Evolutionary conservation across 768 basidiomycete genomes (phyloP), one percentile per base, ranked within the genome.

Genomic region (Agrocybe praecox): DNA sequence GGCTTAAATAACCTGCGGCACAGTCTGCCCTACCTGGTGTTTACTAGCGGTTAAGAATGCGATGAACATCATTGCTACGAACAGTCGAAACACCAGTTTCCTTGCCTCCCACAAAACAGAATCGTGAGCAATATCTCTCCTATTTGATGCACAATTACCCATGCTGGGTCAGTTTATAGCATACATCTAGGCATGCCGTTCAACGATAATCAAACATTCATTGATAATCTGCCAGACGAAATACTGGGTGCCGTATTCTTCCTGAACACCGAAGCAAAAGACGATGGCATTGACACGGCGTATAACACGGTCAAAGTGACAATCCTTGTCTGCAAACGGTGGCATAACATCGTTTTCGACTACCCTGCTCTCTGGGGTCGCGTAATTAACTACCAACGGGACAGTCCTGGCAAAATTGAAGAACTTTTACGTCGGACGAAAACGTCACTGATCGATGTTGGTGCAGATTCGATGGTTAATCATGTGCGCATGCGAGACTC

Each of bases 291-390:
- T 56, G 43, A 62, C 55, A 55, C 61, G n/a, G n/a, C n/a, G 12
- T 57, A 62, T 23, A 18, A 44, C 15, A 56, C 58, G 0, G 62
- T 61, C 24, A 48, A 65, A 5, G 45, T 58, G 22, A 61, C 64
- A 34, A 52, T 58, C 23, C 57, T 59, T 6, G 62, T 65, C 36
- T 69, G 68, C 53, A 62, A 58, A 48, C 58, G 63, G 57, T 69
- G 68, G 68, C 48, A 61, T 33, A 43, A 55, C 8, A 55, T 69
- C 29, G 63, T 56, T 0, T 29, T 62, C 18, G 55, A 46, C 22
- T 69, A 60, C 40, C 53, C 65, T 19, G 34, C 57, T 21, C 52
- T 69, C 11, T 69, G 68, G 68, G 59, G 59, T 29, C 62, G 49
- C 22, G 49, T 69, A 34, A 67, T 69, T 55, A 54, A 69, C 53